Percentiles rank a stretch among this genome's conserved stretches.
phyloP scores from a whole-genome alignment of 75 land plant species.

The Selaginella tamariscina region DNA sequence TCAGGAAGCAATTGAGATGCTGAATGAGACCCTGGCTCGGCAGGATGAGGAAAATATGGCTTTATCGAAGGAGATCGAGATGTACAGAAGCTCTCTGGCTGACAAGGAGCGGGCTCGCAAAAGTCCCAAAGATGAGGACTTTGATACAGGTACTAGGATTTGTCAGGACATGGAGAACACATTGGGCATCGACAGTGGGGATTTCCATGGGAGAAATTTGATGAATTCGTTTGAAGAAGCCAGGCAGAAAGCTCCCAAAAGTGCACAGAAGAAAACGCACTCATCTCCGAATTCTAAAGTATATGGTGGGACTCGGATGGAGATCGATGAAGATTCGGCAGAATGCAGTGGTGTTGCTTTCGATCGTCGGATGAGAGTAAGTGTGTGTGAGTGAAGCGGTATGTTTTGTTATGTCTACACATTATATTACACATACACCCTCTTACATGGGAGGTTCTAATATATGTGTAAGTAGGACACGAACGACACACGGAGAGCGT shows the following conservation, averaged over 20 bases:
- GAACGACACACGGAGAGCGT: no score
- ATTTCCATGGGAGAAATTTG: neutral
- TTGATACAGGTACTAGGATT: no score
- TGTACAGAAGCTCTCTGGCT: constrained; percentile 5
- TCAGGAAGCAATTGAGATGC: constrained; percentile 5
- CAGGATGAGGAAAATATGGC: constrained; percentile 25
- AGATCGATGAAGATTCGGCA: neutral
- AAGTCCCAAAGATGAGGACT: neutral
- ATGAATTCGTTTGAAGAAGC: neutral
- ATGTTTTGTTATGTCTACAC: no score
- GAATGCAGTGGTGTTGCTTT: neutral
- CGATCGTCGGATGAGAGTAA: no score
- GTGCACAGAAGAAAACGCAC: neutral
- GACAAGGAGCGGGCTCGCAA: no score
- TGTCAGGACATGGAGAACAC: neutral
- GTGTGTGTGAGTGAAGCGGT: no score
- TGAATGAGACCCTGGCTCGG: neutral
- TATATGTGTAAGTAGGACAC: no score
- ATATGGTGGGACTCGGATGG: neutral
- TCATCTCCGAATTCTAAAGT: neutral
- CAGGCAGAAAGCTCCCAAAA: no score
- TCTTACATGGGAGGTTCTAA: no score
- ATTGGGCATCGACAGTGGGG: neutral
- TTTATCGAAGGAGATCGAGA: constrained; percentile 31
- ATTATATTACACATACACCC: no score